Conservation (phyloP, 2,329 filamentous ascomycete genomes). For the Arthrocladium fulminans region DNA sequence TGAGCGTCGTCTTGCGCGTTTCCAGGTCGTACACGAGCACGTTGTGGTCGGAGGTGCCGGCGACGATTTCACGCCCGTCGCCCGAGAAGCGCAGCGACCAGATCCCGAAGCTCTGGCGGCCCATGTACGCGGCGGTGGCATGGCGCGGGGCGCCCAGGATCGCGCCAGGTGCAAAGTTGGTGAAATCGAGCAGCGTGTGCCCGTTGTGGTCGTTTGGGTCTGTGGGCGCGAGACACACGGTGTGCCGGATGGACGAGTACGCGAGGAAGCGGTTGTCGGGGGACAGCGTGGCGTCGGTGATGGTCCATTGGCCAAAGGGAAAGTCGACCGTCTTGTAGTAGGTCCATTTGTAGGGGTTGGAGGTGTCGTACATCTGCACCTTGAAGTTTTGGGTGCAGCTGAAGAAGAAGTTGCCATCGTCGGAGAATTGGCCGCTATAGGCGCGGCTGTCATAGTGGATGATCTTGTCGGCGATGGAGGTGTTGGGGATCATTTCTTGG, state of each 20-base stretch:
- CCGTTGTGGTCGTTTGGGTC: constrained; percentile 74
- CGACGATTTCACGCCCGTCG: constrained; percentile 81
- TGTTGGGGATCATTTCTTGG: constrained; percentile 67
- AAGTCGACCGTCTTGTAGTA: constrained; percentile 88
- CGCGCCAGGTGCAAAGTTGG: constrained; percentile 31
- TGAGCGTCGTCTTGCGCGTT: constrained; percentile 62
- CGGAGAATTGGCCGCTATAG: constrained; percentile 92
- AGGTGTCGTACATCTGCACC: constrained; percentile 95
- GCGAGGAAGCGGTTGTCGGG: constrained; percentile 88
- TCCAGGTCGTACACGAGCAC: constrained; percentile 93
- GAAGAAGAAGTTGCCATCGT: constrained; percentile 97
- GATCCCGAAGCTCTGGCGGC: constrained; percentile 45
- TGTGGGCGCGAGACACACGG: constrained; percentile 78
- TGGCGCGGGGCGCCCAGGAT: constrained; percentile 7
- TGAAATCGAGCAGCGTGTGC: constrained; percentile 69
- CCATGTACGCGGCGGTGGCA: constrained; percentile 18
- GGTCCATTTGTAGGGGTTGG: constrained; percentile 88
- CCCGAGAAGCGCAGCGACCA: constrained; percentile 91
- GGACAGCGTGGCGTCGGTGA: constrained; percentile 85
- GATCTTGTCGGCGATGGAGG: constrained; percentile 65
- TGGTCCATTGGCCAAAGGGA: constrained; percentile 85
- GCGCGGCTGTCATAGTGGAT: constrained; percentile 79
- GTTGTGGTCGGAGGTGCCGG: constrained; percentile 68
- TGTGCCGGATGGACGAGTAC: constrained; percentile 78
- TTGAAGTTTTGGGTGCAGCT: constrained; percentile 85